These are phyloP conservation scores for Thozetella sp. DNA, from an alignment of 495 filamentous ascomycete genomes.

Conservation along the genomic window DNA sequence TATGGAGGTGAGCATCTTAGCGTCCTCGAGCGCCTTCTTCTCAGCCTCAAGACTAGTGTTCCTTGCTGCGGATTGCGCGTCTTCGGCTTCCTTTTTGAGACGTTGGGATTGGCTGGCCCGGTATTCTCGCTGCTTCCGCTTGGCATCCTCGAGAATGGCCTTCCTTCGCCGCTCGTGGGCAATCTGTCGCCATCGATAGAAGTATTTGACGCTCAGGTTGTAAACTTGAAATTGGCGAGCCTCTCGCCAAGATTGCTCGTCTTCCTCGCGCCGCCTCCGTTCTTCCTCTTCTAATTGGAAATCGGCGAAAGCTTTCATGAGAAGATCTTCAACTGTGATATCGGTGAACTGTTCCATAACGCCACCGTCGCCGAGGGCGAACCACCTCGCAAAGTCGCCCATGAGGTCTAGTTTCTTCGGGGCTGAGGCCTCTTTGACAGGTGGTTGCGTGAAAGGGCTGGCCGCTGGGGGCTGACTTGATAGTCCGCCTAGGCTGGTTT, in stretches of 20 bases:
- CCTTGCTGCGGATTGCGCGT: slow-evolving; percentile 25
- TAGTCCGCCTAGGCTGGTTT: not conserved
- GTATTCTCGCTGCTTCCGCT: slow-evolving; percentile 28
- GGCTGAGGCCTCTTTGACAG: not conserved
- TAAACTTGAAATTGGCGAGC: slow-evolving; percentile 38
- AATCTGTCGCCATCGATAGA: slow-evolving; percentile 45
- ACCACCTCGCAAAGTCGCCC: slow-evolving; percentile 45
- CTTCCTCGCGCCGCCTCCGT: slow-evolving; percentile 36
- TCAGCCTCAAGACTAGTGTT: slow-evolving; percentile 21
- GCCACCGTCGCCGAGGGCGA: slow-evolving; percentile 42
- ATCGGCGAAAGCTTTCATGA: slow-evolving; percentile 25
- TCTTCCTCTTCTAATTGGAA: slow-evolving; percentile 36
- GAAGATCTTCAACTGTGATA: slow-evolving; percentile 31
- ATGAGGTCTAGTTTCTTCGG: slow-evolving; percentile 27
- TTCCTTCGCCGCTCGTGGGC: slow-evolving; percentile 27
- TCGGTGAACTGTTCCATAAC: slow-evolving; percentile 37
- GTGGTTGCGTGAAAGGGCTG: too few relatives aligned
- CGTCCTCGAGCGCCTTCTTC: slow-evolving; percentile 19
- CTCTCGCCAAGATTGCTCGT: slow-evolving; percentile 33
- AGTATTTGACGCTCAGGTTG: slow-evolving; percentile 45
- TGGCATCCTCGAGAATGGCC: slow-evolving; percentile 29
- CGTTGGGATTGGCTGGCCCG: slow-evolving; percentile 23
- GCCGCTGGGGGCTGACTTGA: not conserved
- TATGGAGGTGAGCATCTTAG: slow-evolving; percentile 8
- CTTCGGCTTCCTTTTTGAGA: slow-evolving; percentile 29